phyloP scores from a whole-genome alignment of 73 alveolate species.

The Tetrahymena thermophila region DNA sequence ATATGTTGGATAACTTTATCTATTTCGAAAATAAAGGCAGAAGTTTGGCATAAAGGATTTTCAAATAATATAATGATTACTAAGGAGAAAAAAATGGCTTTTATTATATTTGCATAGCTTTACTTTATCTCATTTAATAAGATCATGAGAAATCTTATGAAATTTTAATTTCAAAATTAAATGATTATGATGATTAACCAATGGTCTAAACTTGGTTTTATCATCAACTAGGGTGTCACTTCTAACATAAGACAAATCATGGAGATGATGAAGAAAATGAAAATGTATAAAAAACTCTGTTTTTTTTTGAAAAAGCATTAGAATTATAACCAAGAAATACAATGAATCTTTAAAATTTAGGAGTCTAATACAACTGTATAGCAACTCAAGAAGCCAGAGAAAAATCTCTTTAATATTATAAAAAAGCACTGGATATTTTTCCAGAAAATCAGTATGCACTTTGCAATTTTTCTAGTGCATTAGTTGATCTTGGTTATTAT shows the following conservation, averaged over 20 bases:
- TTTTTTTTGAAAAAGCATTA: too few species aligned
- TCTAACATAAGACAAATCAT: background rate
- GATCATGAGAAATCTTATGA: background rate
- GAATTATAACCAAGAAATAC: background rate
- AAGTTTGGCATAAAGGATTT: too few species aligned
- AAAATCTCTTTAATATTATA: background rate
- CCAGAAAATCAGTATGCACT: background rate
- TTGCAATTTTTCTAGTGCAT: background rate
- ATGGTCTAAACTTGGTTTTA: background rate
- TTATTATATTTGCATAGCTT: background rate
- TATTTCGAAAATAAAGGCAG: background rate
- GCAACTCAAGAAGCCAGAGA: background rate
- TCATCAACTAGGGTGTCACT: background rate
- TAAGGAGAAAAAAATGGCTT: background rate
- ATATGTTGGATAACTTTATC: background rate
- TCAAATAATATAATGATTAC: background rate
- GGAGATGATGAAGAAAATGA: background rate
- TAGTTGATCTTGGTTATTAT: too few species aligned
- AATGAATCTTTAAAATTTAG: background rate
- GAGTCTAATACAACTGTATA: background rate
- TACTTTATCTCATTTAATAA: too few species aligned
- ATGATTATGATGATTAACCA: background rate
- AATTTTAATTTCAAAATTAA: background rate
- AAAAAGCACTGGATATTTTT: background rate
- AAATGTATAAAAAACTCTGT: background rate